Evolutionary conservation across 495 filamentous ascomycete species (phyloP).

Genomic region (Penicillium bovifimosum): DNA sequence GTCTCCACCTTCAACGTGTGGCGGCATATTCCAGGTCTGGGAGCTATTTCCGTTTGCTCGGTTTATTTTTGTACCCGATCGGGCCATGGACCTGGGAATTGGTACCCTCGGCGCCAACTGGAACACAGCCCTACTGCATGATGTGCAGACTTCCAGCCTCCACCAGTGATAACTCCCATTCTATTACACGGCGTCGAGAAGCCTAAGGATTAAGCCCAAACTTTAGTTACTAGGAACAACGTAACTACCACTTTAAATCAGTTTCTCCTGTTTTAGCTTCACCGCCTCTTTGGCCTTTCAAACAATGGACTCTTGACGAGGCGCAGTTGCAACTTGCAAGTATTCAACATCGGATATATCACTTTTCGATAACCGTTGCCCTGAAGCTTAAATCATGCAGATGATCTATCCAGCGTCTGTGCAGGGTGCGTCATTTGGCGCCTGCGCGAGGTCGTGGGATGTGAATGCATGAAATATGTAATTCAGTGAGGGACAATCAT

Average conservation of each 20-base stretch:
- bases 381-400: conserved; percentile 18
- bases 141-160: not conserved
- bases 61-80: not conserved
- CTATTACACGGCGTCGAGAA: not conserved
- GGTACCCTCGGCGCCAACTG: conserved; percentile 5
- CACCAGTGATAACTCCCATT: conserved; percentile 2
- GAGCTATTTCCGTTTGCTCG: conserved; percentile 1
- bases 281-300: conserved; percentile 17
- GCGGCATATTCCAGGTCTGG: conserved; percentile 1
- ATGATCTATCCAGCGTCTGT: conserved; percentile 11
- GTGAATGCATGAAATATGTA: conserved; percentile 8
- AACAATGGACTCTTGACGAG: not conserved
- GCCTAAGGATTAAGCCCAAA: not conserved
- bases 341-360: conserved; percentile 2
- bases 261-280: conserved; percentile 6
- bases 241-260: not conserved
- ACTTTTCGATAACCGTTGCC: conserved; percentile 3
- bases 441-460: conserved; percentile 3
- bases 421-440: conserved; percentile 11
- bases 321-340: conserved; percentile 14
- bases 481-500: conserved; percentile 12
- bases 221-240: not conserved
- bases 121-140: conserved; percentile 5
- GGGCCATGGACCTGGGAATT: not conserved
- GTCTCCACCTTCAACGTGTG: conserved; percentile 8